Evolutionary conservation across 2,329 filamentous ascomycete species (phyloP).

Genomic region (Aureobasidium subglaciale): DNA sequence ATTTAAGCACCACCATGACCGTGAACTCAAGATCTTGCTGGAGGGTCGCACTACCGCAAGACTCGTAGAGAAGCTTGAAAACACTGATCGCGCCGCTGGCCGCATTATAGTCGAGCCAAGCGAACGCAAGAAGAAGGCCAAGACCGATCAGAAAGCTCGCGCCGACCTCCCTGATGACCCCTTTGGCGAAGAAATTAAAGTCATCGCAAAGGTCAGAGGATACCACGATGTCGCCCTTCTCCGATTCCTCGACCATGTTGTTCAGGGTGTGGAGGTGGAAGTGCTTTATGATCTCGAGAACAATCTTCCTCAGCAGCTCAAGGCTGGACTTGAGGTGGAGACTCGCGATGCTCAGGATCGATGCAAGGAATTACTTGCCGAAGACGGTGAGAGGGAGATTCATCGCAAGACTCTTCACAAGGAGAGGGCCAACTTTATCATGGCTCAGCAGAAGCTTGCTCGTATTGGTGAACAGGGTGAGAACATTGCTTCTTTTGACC

Average conservation of each 20-base stretch:
- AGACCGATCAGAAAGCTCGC: conserved; percentile 23
- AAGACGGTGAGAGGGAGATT: conserved; percentile 28
- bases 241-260: conserved; percentile 54
- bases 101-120: conserved; percentile 15
- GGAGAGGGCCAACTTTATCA: conserved; percentile 15
- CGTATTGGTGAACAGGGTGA: neutral
- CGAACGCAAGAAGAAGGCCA: conserved; percentile 28
- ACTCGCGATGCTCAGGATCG: conserved; percentile 16
- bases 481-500: too few species aligned
- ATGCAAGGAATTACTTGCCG: conserved; percentile 27
- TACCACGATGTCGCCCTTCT: conserved; percentile 63
- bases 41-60: conserved; percentile 25
- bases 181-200: conserved; percentile 53
- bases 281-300: conserved; percentile 23
- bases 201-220: conserved; percentile 56
- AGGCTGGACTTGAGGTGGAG: conserved; percentile 20
- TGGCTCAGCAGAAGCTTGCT: conserved; percentile 16
- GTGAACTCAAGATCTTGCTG: conserved; percentile 21
- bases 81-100: conserved; percentile 17
- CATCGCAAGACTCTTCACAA: conserved; percentile 6
- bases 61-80: conserved; percentile 24
- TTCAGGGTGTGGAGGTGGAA: conserved; percentile 32
- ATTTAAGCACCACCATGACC: conserved; percentile 20
- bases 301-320: conserved; percentile 17
- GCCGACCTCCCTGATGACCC: conserved; percentile 48